phyloP scores from a whole-genome alignment of 805 yeast genomes.

The Saccharomycopsis javanensis region DNA sequence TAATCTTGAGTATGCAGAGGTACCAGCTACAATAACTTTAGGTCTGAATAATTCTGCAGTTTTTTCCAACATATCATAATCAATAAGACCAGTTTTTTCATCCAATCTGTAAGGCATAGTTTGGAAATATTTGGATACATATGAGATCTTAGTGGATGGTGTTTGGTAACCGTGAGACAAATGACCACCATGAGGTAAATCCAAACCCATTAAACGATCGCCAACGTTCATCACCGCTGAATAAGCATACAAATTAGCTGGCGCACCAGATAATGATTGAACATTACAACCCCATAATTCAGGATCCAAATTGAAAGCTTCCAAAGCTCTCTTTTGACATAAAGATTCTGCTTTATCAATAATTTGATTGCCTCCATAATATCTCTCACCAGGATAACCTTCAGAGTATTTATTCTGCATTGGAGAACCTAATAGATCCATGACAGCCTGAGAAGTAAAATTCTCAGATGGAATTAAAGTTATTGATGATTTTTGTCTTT shows the following conservation, averaged over 20 bases:
- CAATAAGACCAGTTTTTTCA: constrained; percentile 86
- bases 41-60: constrained; percentile 91
- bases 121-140: constrained; percentile 92
- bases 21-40: constrained; percentile 93
- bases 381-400: constrained; percentile 98
- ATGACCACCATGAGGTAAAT: constrained; percentile 98
- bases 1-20: constrained; percentile 94
- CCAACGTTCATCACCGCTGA: constrained; percentile 92
- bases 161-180: constrained; percentile 98
- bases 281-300: constrained; percentile 97
- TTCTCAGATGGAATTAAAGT: constrained; percentile 95
- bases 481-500: constrained; percentile 88
- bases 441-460: constrained; percentile 91
- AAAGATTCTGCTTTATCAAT: constrained; percentile 88
- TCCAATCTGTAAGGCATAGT: constrained; percentile 98
- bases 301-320: constrained; percentile 72
- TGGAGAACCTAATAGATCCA: constrained; percentile 94
- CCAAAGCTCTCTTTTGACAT: constrained; percentile 91
- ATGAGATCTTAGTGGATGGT: constrained; percentile 79
- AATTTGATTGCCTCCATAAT: constrained; percentile 97
- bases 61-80: constrained; percentile 89
- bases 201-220: constrained; percentile 96
- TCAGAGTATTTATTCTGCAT: constrained; percentile 98
- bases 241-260: constrained; percentile 95
- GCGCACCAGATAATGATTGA: constrained; percentile 93